These are phyloP conservation scores for Trametes versicolor DNA, from an alignment of 1,284 basidiomycete species.

Conservation along the genomic window DNA sequence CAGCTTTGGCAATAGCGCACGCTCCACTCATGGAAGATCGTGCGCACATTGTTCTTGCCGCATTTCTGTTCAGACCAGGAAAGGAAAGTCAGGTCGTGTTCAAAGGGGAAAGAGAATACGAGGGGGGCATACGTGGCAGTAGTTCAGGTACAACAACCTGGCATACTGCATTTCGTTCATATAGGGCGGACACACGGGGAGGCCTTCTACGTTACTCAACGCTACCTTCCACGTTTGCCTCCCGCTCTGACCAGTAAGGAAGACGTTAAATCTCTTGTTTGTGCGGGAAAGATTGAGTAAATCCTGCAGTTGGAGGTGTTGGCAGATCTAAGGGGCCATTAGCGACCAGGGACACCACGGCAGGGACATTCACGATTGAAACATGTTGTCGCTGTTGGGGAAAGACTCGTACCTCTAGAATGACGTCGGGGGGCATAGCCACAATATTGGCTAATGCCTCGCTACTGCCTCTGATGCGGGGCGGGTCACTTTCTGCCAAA, in stretches of 20 bases:
- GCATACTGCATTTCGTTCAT: constrained; percentile 30
- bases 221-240: constrained; percentile 25
- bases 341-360: neutral
- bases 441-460: no score
- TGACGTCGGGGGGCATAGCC: neutral
- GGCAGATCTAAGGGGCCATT: no score
- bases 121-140: constrained; percentile 28
- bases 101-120: neutral
- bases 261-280: neutral
- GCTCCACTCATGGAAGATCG: neutral
- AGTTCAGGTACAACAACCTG: constrained; percentile 21
- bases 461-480: no score
- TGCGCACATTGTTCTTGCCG: neutral
- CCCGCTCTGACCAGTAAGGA: constrained; percentile 11
- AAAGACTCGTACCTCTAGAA: neutral
- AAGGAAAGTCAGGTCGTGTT: no score
- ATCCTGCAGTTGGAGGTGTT: constrained; percentile 7
- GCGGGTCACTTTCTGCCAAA: no score
- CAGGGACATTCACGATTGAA: no score
- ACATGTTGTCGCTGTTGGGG: no score
- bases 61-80: neutral
- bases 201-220: constrained; percentile 16
- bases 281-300: constrained; percentile 19
- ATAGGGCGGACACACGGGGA: constrained; percentile 29
- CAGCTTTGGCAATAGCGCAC: constrained; percentile 6